These are phyloP conservation scores for Vigna nakashimae DNA, from an alignment of 306 rosid species.

Conservation along the genomic window DNA sequence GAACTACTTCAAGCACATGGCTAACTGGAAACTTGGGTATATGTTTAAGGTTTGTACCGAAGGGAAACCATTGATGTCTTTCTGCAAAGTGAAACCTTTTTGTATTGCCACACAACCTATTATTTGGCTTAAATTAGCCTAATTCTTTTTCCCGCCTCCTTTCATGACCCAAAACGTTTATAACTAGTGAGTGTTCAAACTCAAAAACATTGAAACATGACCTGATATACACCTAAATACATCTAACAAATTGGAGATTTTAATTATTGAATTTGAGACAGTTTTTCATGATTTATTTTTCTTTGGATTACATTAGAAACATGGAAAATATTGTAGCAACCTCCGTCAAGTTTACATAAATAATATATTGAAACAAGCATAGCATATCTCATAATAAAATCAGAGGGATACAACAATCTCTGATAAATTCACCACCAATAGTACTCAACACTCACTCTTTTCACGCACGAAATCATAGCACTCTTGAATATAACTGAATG, in stretches of 20 bases:
- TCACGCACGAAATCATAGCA: neutral
- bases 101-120: neutral
- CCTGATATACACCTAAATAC: neutral
- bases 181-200: neutral
- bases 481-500: neutral
- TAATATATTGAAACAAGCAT: slow-evolving; percentile 1
- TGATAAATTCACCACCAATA: neutral
- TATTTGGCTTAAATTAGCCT: neutral
- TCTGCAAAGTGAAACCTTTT: neutral
- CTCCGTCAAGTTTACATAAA: neutral
- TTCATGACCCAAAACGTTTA: neutral
- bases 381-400: neutral
- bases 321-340: neutral
- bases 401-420: slow-evolving; percentile 14
- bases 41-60: neutral
- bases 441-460: neutral
- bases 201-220: neutral
- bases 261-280: neutral
- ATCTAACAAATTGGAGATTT: neutral
- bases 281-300: neutral
- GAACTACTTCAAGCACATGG: neutral
- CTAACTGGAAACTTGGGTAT: neutral
- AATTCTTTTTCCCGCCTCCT: neutral
- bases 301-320: neutral
- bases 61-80: neutral